Evolutionary conservation across 768 basidiomycete genomes (phyloP).

Genomic region (Suillus hirtellus): DNA sequence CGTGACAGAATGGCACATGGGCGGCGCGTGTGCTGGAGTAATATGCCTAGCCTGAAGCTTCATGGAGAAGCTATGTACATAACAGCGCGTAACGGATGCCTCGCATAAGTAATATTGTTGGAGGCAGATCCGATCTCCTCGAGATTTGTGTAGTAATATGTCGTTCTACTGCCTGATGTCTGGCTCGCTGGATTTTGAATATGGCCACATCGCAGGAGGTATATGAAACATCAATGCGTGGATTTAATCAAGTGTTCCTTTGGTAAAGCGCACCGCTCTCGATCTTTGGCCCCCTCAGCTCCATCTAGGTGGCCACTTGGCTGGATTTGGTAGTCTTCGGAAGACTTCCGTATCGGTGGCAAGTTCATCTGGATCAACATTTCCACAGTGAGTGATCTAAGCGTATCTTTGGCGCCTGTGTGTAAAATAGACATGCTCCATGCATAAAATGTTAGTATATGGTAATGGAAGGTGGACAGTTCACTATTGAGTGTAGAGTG

Average conservation of each 20-base stretch:
- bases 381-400: constrained; percentile 9
- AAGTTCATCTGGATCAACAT: constrained; percentile 7
- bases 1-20: background rate
- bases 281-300: constrained; percentile 5
- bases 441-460: background rate
- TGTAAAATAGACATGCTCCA: background rate
- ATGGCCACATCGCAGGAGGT: background rate
- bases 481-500: background rate
- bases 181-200: constrained; percentile 6
- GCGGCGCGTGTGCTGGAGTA: constrained; percentile 3
- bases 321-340: constrained; percentile 2
- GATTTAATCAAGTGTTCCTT: constrained; percentile 1
- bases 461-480: background rate
- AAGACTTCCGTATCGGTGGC: constrained; percentile 7
- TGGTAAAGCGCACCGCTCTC: background rate
- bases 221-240: constrained; percentile 4
- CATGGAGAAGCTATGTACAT: constrained; percentile 8
- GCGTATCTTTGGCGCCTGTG: constrained; percentile 7
- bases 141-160: constrained; percentile 4
- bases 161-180: background rate
- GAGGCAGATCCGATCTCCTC: constrained; percentile 7
- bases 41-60: constrained; percentile 7
- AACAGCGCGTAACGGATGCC: constrained; percentile 1
- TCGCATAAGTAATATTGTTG: constrained; percentile 6
- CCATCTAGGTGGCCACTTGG: constrained; percentile 1